These are phyloP conservation scores for Penicillium sp. DNA, from an alignment of 2,329 filamentous ascomycete genomes.

Conservation along the genomic window DNA sequence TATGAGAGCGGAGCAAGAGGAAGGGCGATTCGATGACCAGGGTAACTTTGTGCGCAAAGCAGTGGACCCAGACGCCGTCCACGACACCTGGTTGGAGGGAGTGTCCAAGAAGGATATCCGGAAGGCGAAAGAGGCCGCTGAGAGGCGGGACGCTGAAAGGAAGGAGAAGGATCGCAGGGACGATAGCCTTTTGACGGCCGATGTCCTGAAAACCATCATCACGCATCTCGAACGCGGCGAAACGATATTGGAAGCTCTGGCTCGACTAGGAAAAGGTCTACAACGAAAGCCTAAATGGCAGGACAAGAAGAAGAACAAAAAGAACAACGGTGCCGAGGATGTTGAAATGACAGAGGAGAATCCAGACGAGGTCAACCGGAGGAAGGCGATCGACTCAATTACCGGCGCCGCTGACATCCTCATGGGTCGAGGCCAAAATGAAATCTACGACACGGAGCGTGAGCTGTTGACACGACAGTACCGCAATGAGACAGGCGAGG, in stretches of 20 bases:
- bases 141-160: conserved; percentile 74
- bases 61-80: conserved; percentile 77
- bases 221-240: conserved; percentile 70
- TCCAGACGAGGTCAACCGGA: conserved; percentile 64
- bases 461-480: conserved; percentile 81
- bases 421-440: conserved; percentile 72
- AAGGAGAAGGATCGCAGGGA: conserved; percentile 67
- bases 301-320: conserved; percentile 51
- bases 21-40: conserved; percentile 83
- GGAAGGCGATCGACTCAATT: conserved; percentile 70
- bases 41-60: conserved; percentile 92
- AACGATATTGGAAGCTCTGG: conserved; percentile 81
- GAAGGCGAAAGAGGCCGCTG: conserved; percentile 77
- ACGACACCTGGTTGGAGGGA: conserved; percentile 90
- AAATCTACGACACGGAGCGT: conserved; percentile 88
- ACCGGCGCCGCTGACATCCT: conserved; percentile 87
- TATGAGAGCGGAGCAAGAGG: conserved; percentile 81
- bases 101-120: conserved; percentile 92
- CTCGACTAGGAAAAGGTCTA: conserved; percentile 67
- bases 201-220: conserved; percentile 71
- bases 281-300: conserved; percentile 58
- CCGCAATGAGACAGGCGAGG: conserved; percentile 76
- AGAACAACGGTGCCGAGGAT: conserved; percentile 41
- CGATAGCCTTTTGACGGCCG: conserved; percentile 67
- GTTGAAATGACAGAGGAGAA: conserved; percentile 74